phyloP scores from a whole-genome alignment of 2,329 filamentous ascomycete species.

The Ophiostoma sp. region DNA sequence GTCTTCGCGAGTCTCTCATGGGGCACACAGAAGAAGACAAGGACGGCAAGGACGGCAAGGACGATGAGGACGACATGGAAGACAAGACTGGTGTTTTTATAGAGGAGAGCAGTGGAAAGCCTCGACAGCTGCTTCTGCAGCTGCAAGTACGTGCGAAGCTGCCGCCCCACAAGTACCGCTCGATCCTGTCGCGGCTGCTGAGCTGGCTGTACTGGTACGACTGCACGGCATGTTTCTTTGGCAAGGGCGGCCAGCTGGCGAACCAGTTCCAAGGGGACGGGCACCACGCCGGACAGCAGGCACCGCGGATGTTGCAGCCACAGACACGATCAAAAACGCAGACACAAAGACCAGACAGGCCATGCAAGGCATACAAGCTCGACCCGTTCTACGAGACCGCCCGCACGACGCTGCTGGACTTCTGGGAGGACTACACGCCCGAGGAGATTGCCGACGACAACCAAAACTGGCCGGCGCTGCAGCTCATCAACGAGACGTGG shows the following conservation, averaged over 20 bases:
- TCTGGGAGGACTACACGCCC: constrained; percentile 20
- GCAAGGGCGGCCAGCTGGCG: constrained; percentile 11
- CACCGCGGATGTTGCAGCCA: no score
- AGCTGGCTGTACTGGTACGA: constrained; percentile 20
- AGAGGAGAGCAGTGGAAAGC: background rate
- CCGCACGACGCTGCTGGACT: constrained; percentile 19
- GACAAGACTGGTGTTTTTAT: background rate
- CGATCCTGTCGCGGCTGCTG: constrained; percentile 18
- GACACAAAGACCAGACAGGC: no score
- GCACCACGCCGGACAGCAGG: background rate
- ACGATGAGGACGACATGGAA: background rate
- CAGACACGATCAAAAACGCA: no score
- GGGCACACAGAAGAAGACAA: background rate
- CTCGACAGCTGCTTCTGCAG: background rate
- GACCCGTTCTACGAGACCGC: constrained; percentile 15
- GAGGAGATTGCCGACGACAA: constrained; percentile 20
- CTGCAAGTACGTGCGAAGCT: background rate
- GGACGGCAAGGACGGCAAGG: background rate
- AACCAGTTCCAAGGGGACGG: constrained; percentile 1
- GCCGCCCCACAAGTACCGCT: constrained; percentile 18
- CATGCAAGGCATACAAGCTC: no score
- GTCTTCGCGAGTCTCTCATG: background rate
- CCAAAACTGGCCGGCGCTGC: constrained; percentile 19
- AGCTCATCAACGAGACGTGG: constrained; percentile 20
- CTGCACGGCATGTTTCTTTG: constrained; percentile 16